These are phyloP conservation scores for Fusarium agapanthi DNA, from an alignment of 2,329 filamentous ascomycete genomes.

Conservation along the genomic window DNA sequence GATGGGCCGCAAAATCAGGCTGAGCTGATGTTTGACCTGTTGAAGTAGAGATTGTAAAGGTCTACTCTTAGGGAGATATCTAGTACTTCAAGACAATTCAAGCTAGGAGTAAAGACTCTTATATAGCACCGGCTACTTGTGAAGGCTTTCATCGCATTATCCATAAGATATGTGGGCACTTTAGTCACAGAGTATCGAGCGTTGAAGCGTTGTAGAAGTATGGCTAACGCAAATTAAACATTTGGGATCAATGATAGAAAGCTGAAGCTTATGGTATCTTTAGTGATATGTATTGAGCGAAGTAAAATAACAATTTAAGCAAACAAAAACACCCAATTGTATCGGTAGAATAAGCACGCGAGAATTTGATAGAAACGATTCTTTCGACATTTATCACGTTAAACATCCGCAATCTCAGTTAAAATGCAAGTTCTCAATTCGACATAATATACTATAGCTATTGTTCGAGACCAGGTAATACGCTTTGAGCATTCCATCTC, in stretches of 20 bases:
- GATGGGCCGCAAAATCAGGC: not conserved
- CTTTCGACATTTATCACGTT: not conserved
- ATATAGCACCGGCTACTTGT: no score
- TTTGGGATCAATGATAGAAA: accelerated
- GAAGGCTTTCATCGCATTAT: not conserved
- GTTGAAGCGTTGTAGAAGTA: not conserved
- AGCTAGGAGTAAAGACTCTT: accelerated
- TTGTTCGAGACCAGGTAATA: not conserved
- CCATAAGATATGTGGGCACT: not conserved
- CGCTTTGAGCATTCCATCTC: not conserved
- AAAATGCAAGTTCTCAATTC: not conserved
- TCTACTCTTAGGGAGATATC: not conserved
- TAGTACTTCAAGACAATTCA: no score
- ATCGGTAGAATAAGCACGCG: no score
- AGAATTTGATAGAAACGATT: no score
- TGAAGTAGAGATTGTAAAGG: no score
- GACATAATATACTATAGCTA: not conserved
- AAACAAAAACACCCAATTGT: not conserved
- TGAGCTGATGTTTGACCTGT: not conserved
- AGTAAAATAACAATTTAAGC: not conserved
- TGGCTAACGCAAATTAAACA: no score
- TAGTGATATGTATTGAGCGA: accelerated
- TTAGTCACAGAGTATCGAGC: not conserved
- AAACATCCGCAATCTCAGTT: no score
- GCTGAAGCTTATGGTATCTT: not conserved